Conservation (phyloP, 345 rosid species). For the Sapria himalayana region DNA sequence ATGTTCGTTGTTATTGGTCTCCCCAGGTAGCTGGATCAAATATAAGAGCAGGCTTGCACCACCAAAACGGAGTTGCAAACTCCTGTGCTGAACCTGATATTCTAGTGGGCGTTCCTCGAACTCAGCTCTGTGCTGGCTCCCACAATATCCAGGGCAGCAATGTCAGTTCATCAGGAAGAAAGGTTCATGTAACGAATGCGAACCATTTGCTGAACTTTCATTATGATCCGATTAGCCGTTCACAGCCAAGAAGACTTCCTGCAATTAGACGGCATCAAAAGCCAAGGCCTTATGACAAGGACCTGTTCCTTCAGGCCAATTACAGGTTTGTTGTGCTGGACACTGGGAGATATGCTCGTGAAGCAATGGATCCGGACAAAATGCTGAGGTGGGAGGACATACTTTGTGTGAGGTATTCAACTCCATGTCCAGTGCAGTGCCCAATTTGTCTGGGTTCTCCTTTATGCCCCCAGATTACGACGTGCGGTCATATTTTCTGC, state of each 20-base stretch:
- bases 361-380: slow-evolving; percentile 75
- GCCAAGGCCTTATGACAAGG: slow-evolving; percentile 70
- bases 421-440: slow-evolving; percentile 66
- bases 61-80: slow-evolving; percentile 10
- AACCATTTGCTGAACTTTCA: slow-evolving; percentile 88
- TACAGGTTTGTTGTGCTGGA: slow-evolving; percentile 82
- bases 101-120: slow-evolving; percentile 17
- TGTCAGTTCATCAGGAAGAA: slow-evolving; percentile 38
- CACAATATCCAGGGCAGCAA: slow-evolving; percentile 19
- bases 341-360: slow-evolving; percentile 42
- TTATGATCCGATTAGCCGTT: slow-evolving; percentile 53
- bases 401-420: slow-evolving; percentile 63
- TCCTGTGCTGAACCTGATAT: slow-evolving; percentile 10
- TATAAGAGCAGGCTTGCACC: slow-evolving; percentile 17
- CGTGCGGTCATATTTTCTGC: slow-evolving; percentile 95
- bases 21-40: slow-evolving; percentile 38
- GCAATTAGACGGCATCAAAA: slow-evolving; percentile 35
- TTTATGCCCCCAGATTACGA: slow-evolving; percentile 82
- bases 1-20: no score
- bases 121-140: slow-evolving; percentile 19
- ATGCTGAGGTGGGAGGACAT: slow-evolving; percentile 82
- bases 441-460: slow-evolving; percentile 89
- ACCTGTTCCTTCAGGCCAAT: slow-evolving; percentile 86
- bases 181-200: slow-evolving; percentile 44
- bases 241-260: slow-evolving; percentile 27